These are phyloP conservation scores for Amylocystis lapponica DNA, from an alignment of 768 basidiomycete genomes.

Conservation along the genomic window DNA sequence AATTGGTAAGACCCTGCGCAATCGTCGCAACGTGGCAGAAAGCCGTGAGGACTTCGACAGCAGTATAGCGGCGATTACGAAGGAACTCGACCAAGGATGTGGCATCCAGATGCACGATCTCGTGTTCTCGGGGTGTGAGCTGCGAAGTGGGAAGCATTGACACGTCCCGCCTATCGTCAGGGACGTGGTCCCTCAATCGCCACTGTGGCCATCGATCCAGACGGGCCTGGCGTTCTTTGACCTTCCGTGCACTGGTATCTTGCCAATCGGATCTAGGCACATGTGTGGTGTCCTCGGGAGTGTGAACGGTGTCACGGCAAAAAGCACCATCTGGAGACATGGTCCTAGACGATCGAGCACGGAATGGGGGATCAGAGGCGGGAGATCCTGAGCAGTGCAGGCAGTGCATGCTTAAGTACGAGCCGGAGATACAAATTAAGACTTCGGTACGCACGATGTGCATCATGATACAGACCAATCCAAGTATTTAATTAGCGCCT, in stretches of 20 bases:
- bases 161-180: conserved; percentile 20
- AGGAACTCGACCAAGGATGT: conserved; percentile 26
- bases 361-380: too few relatives aligned
- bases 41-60: conserved; percentile 30
- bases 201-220: conserved; percentile 21
- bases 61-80: conserved; percentile 23
- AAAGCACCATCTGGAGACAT: conserved; percentile 13
- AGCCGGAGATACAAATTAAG: conserved; percentile 2
- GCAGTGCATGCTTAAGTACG: conserved; percentile 1
- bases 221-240: conserved; percentile 21
- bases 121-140: conserved; percentile 25
- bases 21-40: conserved; percentile 32
- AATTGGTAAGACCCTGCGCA: conserved; percentile 68
- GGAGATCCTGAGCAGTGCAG: too few relatives aligned
- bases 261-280: conserved; percentile 6
- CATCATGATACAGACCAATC: too few relatives aligned
- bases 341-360: conserved; percentile 1
- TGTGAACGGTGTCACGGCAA: conserved; percentile 5
- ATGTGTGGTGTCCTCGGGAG: conserved; percentile 1
- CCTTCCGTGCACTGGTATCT: conserved; percentile 18
- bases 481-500: too few relatives aligned
- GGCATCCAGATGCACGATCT: conserved; percentile 30
- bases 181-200: conserved; percentile 17
- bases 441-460: too few relatives aligned
- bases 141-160: conserved; percentile 21